Conservation (phyloP, 768 basidiomycete genomes). For the Boletus insuetus region DNA sequence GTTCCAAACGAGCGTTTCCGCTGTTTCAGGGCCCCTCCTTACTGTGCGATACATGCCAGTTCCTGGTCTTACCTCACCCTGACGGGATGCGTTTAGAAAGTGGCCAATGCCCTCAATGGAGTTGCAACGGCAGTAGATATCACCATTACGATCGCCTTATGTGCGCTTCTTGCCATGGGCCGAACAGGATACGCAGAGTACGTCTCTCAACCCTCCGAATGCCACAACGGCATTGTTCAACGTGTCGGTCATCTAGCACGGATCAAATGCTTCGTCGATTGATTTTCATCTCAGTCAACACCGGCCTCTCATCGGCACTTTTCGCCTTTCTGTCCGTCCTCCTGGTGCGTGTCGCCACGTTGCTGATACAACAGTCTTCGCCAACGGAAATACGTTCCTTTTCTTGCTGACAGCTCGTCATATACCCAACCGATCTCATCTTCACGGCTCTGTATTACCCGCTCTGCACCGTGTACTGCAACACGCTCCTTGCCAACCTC, state of each 20-base stretch:
- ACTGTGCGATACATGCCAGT: constrained; percentile 7
- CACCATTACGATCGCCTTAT: constrained; percentile 19
- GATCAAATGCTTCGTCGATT: constrained; percentile 24
- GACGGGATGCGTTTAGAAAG: constrained; percentile 10
- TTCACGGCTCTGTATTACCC: constrained; percentile 28
- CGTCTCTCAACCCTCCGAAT: background rate
- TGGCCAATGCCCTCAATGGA: constrained; percentile 12
- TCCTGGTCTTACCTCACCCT: background rate
- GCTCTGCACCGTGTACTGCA: constrained; percentile 33
- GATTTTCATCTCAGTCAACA: constrained; percentile 26
- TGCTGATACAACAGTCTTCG: background rate
- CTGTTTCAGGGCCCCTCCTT: constrained; percentile 17
- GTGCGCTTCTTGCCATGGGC: constrained; percentile 22
- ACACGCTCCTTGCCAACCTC: constrained; percentile 33
- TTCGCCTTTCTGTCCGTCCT: constrained; percentile 21
- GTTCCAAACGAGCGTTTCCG: constrained; percentile 13
- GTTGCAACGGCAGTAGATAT: constrained; percentile 16
- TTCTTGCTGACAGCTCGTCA: constrained; percentile 12
- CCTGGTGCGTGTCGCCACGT: constrained; percentile 17
- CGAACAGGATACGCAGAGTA: constrained; percentile 24
- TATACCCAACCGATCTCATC: constrained; percentile 24
- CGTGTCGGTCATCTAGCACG: constrained; percentile 14
- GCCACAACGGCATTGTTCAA: background rate
- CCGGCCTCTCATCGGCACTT: constrained; percentile 22
- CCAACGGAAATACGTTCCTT: background rate